Evolutionary conservation across 768 basidiomycete species (phyloP), one percentile per base, ranked within the genome.

Genomic region (Podaxis pistillaris): DNA sequence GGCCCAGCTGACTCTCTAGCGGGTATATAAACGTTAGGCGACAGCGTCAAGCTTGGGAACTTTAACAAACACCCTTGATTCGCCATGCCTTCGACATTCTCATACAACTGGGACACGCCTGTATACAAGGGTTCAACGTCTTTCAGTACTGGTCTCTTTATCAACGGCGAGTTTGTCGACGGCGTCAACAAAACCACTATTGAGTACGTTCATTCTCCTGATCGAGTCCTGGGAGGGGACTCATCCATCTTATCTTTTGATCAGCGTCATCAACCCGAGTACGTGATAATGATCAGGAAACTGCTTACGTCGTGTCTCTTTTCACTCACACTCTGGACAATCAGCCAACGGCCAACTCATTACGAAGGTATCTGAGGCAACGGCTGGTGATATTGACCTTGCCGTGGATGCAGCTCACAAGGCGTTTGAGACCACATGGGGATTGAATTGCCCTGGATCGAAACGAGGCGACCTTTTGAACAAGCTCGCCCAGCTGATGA

Each of bases 111-210:
- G 69, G 68, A 86, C 60, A 82, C 79, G 2, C 75, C 72, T 50
- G 64, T 74, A 58, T 89, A 73, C 83, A 87, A 83, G 72, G 87
- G 86, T 47, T 83, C 82, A 66, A 78, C 81, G 38, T 76, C 75
- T 22, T 84, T 90, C 72, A 71, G 73, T 62, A 89, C 90, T 3
- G 90, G 92, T 38, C 72, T 92, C 65, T 93, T 84, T 79, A 90
- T 94, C 75, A 78, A 85, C 72, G 86, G 86, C 67, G 69, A 91
- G 74, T 93, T 84, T 66, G 75, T 81, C 47, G 84, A 86, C 44
- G 86, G 86, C 15, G 73, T 75, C 7, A 73, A 81, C 4, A 73
- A 77, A 1, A 82, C 77, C 36, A 85, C 82, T 6, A 86, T 92
- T 68, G 87, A 89, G 88, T 89, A 66, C 63, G 87, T 73, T 28